A percentile compares a stretch with the other conserved stretches of the same genome.
phyloP scores from a whole-genome alignment of 805 yeast genomes.

The Barnettozyma pratensis region DNA sequence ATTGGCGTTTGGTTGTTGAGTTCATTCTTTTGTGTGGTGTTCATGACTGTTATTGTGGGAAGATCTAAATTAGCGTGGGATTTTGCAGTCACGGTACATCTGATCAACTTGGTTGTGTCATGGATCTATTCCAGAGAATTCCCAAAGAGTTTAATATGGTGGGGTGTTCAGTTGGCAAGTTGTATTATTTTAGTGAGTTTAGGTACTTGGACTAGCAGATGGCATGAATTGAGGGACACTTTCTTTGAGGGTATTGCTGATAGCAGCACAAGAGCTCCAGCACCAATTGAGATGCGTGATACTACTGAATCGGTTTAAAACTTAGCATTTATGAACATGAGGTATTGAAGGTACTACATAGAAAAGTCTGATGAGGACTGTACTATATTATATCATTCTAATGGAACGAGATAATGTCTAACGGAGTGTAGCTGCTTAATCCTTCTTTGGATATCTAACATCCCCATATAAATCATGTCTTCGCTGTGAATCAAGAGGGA shows the following conservation, averaged over 20 bases:
- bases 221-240: slow-evolving; percentile 86
- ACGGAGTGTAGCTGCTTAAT: no score
- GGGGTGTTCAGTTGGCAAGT: slow-evolving; percentile 70
- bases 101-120: slow-evolving; percentile 66
- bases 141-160: slow-evolving; percentile 77
- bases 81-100: slow-evolving; percentile 90
- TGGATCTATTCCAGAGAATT: slow-evolving; percentile 60
- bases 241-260: slow-evolving; percentile 83
- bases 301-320: neutral
- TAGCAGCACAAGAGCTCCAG: slow-evolving; percentile 31
- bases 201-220: slow-evolving; percentile 86
- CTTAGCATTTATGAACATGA: no score
- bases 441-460: slow-evolving; percentile 28
- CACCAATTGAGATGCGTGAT: slow-evolving; percentile 22
- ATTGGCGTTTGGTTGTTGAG: slow-evolving; percentile 77
- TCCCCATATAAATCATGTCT: slow-evolving; percentile 48
- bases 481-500: slow-evolving; percentile 65
- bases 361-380: neutral
- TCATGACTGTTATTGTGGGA: slow-evolving; percentile 84
- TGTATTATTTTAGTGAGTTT: slow-evolving; percentile 65
- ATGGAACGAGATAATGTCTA: no score
- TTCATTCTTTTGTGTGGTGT: slow-evolving; percentile 75
- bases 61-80: slow-evolving; percentile 94
- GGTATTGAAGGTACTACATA: neutral
- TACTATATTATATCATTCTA: neutral